Conservation (phyloP, 495 filamentous ascomycete species). For the Penicillium bovifimosum region DNA sequence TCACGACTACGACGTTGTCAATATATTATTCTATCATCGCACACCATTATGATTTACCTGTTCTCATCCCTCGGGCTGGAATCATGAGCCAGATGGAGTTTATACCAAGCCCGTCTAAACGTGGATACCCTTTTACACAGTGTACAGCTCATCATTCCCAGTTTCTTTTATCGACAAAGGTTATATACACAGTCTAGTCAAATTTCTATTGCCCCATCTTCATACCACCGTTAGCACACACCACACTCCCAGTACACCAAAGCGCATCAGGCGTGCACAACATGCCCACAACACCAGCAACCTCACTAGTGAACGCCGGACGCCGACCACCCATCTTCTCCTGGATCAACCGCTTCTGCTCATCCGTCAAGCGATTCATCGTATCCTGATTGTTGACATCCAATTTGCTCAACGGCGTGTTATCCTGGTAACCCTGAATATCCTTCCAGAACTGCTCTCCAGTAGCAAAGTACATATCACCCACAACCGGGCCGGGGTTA, state of each 20-base stretch:
- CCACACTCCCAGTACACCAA: conserved; percentile 81
- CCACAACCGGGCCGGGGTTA: conserved; percentile 83
- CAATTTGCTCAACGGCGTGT: conserved; percentile 57
- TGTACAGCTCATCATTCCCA: background rate
- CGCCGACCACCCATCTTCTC: conserved; percentile 60
- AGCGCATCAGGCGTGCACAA: conserved; percentile 64
- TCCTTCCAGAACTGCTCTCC: conserved; percentile 49
- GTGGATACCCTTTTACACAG: background rate
- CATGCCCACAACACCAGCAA: conserved; percentile 84
- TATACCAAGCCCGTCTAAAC: too few relatives aligned
- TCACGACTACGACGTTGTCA: too few relatives aligned
- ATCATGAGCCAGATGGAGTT: too few relatives aligned
- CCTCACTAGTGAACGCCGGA: conserved; percentile 65
- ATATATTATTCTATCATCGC: too few relatives aligned
- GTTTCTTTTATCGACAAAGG: too few relatives aligned
- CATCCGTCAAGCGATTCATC: conserved; percentile 49
- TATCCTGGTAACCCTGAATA: conserved; percentile 58
- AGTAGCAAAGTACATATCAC: conserved; percentile 64
- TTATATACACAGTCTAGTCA: too few relatives aligned
- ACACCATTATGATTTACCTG: too few relatives aligned
- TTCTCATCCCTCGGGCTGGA: too few relatives aligned
- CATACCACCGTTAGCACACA: conserved; percentile 87
- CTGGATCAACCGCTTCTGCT: conserved; percentile 54
- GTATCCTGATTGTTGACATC: conserved; percentile 34
- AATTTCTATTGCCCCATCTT: conserved; percentile 18